Conservation (phyloP, 331 rosid genomes). For the Rhamnella rubrinervis region DNA sequence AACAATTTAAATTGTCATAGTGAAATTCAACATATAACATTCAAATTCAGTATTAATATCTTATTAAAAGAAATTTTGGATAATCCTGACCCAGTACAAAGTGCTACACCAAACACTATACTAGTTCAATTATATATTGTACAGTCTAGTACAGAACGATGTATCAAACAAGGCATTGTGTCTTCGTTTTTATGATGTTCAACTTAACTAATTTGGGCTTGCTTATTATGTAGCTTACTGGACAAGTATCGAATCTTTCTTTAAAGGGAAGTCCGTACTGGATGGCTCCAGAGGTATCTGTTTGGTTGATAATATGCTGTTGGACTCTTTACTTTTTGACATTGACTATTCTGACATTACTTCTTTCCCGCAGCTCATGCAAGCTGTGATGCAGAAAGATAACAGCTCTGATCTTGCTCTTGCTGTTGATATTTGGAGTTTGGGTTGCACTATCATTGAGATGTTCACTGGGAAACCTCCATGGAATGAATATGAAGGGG, state of each 20-base stretch:
- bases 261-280: conserved; percentile 94
- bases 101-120: too few species aligned
- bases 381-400: conserved; percentile 74
- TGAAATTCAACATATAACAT: too few species aligned
- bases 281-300: conserved; percentile 98
- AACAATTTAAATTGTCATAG: too few species aligned
- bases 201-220: conserved; percentile 23
- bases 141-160: too few species aligned
- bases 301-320: conserved; percentile 17
- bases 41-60: too few species aligned
- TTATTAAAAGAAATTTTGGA: too few species aligned
- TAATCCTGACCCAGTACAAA: too few species aligned
- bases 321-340: conserved; percentile 9
- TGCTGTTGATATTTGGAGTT: conserved; percentile 90
- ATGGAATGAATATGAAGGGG: conserved; percentile 96
- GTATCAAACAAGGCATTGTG: too few species aligned
- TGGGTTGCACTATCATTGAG: conserved; percentile 92
- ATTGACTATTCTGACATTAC: conserved; percentile 30
- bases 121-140: too few species aligned
- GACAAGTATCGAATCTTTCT: conserved; percentile 76
- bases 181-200: background rate
- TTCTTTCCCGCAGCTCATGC: conserved; percentile 67
- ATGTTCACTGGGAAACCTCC: conserved; percentile 95
- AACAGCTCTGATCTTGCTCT: conserved; percentile 76
- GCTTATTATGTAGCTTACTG: conserved; percentile 64